Evolutionary conservation across 192 early-diverging fungal species (phyloP).

Genomic region (Linnemannia hyalina): DNA sequence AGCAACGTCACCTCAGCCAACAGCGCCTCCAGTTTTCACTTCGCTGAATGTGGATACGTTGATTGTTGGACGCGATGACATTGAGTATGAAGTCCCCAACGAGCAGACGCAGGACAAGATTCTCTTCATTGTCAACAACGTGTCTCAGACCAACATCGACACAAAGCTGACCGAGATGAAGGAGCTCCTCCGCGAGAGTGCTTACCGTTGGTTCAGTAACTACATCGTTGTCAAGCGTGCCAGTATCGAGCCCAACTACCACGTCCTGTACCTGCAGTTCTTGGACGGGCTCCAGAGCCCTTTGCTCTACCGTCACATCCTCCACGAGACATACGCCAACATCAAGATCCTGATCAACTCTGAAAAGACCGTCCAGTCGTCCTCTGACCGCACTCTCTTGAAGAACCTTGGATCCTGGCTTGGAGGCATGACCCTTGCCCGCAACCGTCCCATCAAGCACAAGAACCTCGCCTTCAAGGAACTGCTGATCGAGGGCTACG

Average conservation of each 20-base stretch:
- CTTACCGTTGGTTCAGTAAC: conserved; percentile 92
- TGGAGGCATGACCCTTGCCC: conserved; percentile 96
- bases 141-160: conserved; percentile 87
- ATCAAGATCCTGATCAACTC: conserved; percentile 93
- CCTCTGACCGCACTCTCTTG: conserved; percentile 87
- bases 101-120: conserved; percentile 85
- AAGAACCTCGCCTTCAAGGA: conserved; percentile 97
- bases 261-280: conserved; percentile 89
- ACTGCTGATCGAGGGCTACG: conserved; percentile 92
- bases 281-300: conserved; percentile 80
- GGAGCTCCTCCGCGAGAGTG: conserved; percentile 75
- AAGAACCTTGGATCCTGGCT: conserved; percentile 99
- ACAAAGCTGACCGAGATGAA: conserved; percentile 83
- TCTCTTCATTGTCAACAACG: conserved; percentile 97
- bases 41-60: conserved; percentile 71
- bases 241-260: conserved; percentile 97
- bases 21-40: conserved; percentile 70
- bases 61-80: conserved; percentile 61
- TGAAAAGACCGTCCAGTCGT: conserved; percentile 92
- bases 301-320: conserved; percentile 78
- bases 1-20: conserved; percentile 19
- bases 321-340: conserved; percentile 91
- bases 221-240: conserved; percentile 96
- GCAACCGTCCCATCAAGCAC: conserved; percentile 95
- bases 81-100: conserved; percentile 56